phyloP scores from a whole-genome alignment of 768 basidiomycete genomes.

The Kwoniella dejecticola region DNA sequence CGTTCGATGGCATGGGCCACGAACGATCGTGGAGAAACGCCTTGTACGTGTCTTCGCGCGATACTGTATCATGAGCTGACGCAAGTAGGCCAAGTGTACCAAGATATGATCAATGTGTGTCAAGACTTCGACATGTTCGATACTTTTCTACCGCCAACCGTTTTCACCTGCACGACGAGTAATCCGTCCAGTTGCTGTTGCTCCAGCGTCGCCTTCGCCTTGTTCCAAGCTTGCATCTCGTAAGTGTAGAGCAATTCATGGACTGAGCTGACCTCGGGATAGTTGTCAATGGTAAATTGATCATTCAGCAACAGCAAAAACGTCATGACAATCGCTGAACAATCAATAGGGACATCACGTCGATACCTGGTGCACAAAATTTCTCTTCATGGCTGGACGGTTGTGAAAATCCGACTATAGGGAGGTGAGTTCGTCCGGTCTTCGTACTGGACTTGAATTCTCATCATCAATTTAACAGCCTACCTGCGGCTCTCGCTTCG shows the following conservation, averaged over 20 bases:
- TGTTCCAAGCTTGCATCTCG: constrained; percentile 1
- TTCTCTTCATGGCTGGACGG: constrained; percentile 7
- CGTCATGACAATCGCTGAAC: no score
- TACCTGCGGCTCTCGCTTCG: neutral
- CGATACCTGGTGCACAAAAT: neutral
- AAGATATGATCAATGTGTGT: neutral
- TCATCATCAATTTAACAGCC: neutral
- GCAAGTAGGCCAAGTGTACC: neutral
- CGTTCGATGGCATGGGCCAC: neutral
- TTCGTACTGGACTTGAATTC: neutral
- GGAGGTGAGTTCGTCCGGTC: neutral
- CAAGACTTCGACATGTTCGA: constrained; percentile 4
- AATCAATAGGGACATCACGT: neutral
- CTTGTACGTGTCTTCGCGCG: neutral
- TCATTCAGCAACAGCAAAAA: no score
- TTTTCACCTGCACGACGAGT: constrained; percentile 1
- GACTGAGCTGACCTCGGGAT: neutral
- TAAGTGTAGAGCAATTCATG: neutral
- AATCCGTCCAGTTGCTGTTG: constrained; percentile 4
- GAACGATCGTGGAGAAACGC: constrained; percentile 1
- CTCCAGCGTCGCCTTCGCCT: neutral
- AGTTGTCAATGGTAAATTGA: constrained; percentile 5
- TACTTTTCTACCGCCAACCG: neutral
- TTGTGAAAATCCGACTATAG: neutral
- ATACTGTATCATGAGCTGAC: neutral